Percentiles rank a stretch among this genome's conserved stretches.
Conservation (phyloP, 192 early-diverging fungal genomes). For the Podila verticillata region DNA sequence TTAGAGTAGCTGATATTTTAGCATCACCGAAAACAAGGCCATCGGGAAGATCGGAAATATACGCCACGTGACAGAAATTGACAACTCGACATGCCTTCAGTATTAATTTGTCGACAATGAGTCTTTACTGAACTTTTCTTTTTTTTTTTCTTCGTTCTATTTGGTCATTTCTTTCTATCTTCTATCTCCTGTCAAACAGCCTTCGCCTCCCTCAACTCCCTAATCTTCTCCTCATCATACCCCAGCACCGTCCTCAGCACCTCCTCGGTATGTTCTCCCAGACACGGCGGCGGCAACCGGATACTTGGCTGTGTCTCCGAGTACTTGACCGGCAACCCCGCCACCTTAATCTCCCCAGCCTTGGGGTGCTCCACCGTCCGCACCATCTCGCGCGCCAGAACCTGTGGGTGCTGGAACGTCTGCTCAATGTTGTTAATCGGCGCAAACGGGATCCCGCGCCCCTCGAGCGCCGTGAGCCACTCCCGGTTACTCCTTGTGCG, state of each 20-base stretch:
- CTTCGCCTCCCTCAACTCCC: conserved; percentile 40
- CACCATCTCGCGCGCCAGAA: conserved; percentile 74
- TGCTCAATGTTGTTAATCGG: conserved; percentile 62
- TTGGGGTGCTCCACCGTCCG: conserved; percentile 85
- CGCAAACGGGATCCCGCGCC: conserved; percentile 81
- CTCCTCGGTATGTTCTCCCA: conserved; percentile 91
- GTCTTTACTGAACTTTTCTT: too few relatives aligned
- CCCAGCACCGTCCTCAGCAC: conserved; percentile 73
- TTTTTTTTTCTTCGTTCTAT: background rate
- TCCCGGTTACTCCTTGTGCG: conserved; percentile 57
- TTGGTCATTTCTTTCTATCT: too few relatives aligned
- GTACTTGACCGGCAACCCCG: conserved; percentile 81
- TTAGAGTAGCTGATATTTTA: too few relatives aligned
- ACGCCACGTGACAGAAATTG: too few relatives aligned
- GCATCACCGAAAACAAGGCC: too few relatives aligned
- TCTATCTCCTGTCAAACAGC: conserved; percentile 49
- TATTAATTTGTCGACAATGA: too few relatives aligned
- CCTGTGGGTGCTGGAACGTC: conserved; percentile 72
- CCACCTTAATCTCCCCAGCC: conserved; percentile 80
- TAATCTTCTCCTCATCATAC: conserved; percentile 69
- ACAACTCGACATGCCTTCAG: too few relatives aligned
- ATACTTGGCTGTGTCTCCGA: conserved; percentile 70
- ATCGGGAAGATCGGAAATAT: too few relatives aligned
- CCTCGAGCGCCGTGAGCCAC: conserved; percentile 74
- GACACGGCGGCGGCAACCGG: conserved; percentile 78